phyloP scores from a whole-genome alignment of 2,329 filamentous ascomycete genomes.

The Scortechinia acanthostroma region DNA sequence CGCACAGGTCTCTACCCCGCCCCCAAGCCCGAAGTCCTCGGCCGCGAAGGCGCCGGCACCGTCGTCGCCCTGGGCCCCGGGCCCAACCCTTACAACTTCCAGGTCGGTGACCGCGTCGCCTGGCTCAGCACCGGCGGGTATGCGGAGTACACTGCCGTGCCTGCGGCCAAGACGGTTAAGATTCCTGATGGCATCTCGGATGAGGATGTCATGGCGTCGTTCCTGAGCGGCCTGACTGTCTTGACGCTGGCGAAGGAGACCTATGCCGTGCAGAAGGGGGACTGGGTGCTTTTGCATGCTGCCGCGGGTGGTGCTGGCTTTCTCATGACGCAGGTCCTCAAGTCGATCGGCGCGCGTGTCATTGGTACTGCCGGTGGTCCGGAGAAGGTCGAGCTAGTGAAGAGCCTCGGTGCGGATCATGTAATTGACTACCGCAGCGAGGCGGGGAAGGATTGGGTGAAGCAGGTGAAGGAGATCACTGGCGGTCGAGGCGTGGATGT shows the following conservation, averaged over 20 bases:
- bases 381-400: slow-evolving; percentile 68
- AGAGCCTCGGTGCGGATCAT: slow-evolving; percentile 63
- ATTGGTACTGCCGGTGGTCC: slow-evolving; percentile 73
- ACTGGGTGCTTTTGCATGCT: slow-evolving; percentile 79
- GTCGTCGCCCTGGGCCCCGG: slow-evolving; percentile 54
- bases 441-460: slow-evolving; percentile 33
- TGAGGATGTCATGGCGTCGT: slow-evolving; percentile 57
- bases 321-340: slow-evolving; percentile 70
- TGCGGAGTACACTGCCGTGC: slow-evolving; percentile 45
- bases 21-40: slow-evolving; percentile 66
- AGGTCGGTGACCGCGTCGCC: slow-evolving; percentile 64
- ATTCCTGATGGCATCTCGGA: slow-evolving; percentile 56
- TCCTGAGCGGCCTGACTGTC: slow-evolving; percentile 80
- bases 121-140: slow-evolving; percentile 52
- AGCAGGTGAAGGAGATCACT: slow-evolving; percentile 62
- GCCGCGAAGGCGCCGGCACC: slow-evolving; percentile 71
- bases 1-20: slow-evolving; percentile 75
- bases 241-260: slow-evolving; percentile 73
- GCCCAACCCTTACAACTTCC: slow-evolving; percentile 40
- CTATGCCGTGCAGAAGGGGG: slow-evolving; percentile 62
- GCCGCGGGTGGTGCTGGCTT: slow-evolving; percentile 77
- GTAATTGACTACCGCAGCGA: slow-evolving; percentile 63
- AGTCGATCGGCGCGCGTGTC: slow-evolving; percentile 64
- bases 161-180: slow-evolving; percentile 44
- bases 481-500: slow-evolving; percentile 66